Evolutionary conservation across 129 eudicot species (phyloP).

Genomic region (Flaveria ramosissima): DNA sequence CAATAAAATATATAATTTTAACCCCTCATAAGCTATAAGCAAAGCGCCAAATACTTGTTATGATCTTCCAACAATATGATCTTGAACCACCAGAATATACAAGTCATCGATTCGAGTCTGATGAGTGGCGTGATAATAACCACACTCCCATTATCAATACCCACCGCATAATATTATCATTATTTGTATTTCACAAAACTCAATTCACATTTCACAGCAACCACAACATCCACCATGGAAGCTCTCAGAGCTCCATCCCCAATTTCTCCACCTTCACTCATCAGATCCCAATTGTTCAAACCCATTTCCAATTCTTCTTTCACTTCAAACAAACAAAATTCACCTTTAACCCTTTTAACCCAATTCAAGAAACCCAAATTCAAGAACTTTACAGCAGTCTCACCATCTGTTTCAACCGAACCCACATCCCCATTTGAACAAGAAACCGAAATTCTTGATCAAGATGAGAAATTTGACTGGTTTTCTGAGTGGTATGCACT

Average conservation of each 20-base stretch:
- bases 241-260: constrained; percentile 55
- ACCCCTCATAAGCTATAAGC: too few species aligned
- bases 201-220: constrained; percentile 2
- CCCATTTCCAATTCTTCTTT: constrained; percentile 31
- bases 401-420: constrained; percentile 40
- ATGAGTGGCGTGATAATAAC: not conserved
- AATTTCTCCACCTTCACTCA: constrained; percentile 27
- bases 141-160: not conserved
- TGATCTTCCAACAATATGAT: not conserved
- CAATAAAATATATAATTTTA: too few species aligned
- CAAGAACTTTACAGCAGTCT: constrained; percentile 40
- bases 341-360: constrained; percentile 9
- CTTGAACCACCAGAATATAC: not conserved
- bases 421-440: constrained; percentile 12
- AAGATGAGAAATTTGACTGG: constrained; percentile 72
- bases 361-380: constrained; percentile 29
- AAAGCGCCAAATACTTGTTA: not conserved
- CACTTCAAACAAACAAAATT: constrained; percentile 10
- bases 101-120: not conserved
- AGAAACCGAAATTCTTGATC: constrained; percentile 32
- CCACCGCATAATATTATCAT: not conserved
- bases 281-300: constrained; percentile 22
- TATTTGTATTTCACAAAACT: not conserved
- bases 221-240: constrained; percentile 42
- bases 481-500: constrained; percentile 74